A percentile compares a stretch with the other conserved stretches of the same genome.
phyloP scores from a whole-genome alignment of 2,329 filamentous ascomycete genomes.

The Botrytis hyacinthi region DNA sequence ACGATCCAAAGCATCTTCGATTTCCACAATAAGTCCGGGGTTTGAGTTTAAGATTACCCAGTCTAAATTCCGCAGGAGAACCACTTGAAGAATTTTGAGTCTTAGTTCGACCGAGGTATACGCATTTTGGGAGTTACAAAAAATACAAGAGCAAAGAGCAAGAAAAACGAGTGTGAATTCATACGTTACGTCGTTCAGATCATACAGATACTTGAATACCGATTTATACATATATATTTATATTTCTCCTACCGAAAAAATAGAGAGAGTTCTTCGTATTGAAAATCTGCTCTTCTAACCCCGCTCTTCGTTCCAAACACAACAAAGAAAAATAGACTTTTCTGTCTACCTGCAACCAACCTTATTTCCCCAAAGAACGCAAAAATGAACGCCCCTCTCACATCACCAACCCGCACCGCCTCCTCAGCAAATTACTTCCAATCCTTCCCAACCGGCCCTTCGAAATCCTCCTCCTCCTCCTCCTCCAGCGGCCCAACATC shows the following conservation, averaged over 20 bases:
- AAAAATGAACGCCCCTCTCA: constrained; percentile 20
- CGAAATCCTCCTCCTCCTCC: constrained; percentile 25
- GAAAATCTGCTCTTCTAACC: background rate
- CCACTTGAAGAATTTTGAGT: background rate
- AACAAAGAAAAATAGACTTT: background rate
- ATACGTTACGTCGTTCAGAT: background rate
- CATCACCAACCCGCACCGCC: constrained; percentile 34
- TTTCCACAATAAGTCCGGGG: constrained; percentile 11
- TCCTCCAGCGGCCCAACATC: constrained; percentile 22
- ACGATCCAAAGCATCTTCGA: background rate
- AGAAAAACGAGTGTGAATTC: background rate
- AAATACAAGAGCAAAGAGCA: background rate
- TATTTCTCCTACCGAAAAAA: background rate
- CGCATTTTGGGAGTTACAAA: background rate
- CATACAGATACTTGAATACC: background rate
- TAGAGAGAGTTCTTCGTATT: background rate
- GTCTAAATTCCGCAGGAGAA: background rate
- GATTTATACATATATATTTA: background rate
- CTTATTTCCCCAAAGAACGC: background rate
- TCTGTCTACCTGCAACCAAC: background rate
- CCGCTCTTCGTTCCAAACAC: background rate
- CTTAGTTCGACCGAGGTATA: constrained; percentile 10
- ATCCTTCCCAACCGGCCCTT: constrained; percentile 25
- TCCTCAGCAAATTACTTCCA: constrained; percentile 29
- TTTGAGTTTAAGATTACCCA: constrained; percentile 1